These are phyloP conservation scores for Hylodesmum podocarpum DNA, from an alignment of 306 rosid species.

Conservation along the genomic window DNA sequence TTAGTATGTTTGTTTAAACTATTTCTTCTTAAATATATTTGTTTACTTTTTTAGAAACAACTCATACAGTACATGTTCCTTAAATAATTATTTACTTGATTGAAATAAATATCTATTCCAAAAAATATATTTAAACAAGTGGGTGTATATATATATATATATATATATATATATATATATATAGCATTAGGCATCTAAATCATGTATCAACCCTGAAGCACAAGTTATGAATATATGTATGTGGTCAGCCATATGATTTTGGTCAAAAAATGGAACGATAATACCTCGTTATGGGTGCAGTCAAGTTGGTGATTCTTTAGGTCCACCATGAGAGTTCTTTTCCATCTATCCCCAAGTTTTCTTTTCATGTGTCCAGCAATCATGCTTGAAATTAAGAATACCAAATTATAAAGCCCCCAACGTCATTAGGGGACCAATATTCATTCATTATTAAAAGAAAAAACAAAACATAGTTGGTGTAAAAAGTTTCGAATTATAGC, in stretches of 20 bases:
- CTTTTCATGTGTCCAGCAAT: conserved; percentile 44
- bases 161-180: too few species aligned
- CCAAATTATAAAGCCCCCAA: neutral
- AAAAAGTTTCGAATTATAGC: conserved; percentile 24
- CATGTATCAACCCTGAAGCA: neutral
- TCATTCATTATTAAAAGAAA: neutral
- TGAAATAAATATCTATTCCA: too few species aligned
- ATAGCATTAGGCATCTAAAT: neutral
- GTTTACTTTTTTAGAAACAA: too few species aligned
- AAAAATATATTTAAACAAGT: too few species aligned
- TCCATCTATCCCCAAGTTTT: conserved; percentile 29
- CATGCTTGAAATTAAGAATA: conserved; percentile 29
- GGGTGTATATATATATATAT: too few species aligned
- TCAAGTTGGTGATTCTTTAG: conserved; percentile 48
- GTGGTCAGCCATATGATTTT: conserved; percentile 52
- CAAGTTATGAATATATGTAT: neutral
- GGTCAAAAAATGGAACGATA: conserved; percentile 48
- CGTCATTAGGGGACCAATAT: neutral
- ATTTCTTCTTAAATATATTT: too few species aligned
- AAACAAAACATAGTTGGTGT: neutral
- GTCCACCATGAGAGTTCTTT: conserved; percentile 34
- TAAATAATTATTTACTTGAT: too few species aligned
- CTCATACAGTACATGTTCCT: too few species aligned
- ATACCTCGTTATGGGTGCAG: conserved; percentile 69
- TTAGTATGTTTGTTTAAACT: too few species aligned